A percentile compares a stretch with the other conserved stretches of the same genome.
Conservation (phyloP, 225 moss, liverwort and hornwort genomes). For the Bryum argenteum region DNA sequence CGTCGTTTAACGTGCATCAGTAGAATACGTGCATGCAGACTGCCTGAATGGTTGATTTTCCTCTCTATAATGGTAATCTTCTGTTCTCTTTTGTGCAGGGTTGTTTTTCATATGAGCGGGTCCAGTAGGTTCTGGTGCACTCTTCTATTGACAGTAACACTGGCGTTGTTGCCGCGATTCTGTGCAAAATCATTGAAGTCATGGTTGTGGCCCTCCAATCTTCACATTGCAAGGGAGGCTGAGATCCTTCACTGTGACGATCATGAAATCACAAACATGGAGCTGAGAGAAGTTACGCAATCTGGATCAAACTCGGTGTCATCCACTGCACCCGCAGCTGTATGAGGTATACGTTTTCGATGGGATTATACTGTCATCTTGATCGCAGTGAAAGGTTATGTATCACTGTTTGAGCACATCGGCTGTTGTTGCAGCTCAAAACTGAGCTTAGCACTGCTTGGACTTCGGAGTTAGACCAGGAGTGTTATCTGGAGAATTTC, state of each 20-base stretch:
- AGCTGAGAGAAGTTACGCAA: conserved; percentile 54
- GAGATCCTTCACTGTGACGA: conserved; percentile 46
- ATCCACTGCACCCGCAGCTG: neutral
- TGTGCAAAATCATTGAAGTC: conserved; percentile 56
- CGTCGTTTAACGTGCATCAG: too few relatives aligned
- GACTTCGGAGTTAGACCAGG: too few relatives aligned
- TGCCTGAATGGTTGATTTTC: neutral
- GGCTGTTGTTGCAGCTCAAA: too few relatives aligned
- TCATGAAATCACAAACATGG: conserved; percentile 40
- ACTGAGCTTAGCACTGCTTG: too few relatives aligned
- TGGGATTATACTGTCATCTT: neutral
- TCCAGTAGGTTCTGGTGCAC: conserved; percentile 61
- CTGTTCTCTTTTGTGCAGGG: conserved; percentile 50
- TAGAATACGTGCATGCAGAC: neutral
- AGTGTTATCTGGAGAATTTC: too few relatives aligned
- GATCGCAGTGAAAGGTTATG: neutral
- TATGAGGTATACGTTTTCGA: neutral
- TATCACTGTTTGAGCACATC: neutral
- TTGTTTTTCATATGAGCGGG: conserved; percentile 62
- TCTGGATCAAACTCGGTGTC: conserved; percentile 17
- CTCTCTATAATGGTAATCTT: neutral
- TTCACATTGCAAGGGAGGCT: conserved; percentile 71
- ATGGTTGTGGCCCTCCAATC: conserved; percentile 69
- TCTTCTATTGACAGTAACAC: conserved; percentile 55
- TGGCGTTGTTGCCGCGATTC: conserved; percentile 75